A percentile compares a stretch with the other conserved stretches of the same genome.
phyloP scores from a whole-genome alignment of 352 stramenopile species.

The Pythium chondricola region DNA sequence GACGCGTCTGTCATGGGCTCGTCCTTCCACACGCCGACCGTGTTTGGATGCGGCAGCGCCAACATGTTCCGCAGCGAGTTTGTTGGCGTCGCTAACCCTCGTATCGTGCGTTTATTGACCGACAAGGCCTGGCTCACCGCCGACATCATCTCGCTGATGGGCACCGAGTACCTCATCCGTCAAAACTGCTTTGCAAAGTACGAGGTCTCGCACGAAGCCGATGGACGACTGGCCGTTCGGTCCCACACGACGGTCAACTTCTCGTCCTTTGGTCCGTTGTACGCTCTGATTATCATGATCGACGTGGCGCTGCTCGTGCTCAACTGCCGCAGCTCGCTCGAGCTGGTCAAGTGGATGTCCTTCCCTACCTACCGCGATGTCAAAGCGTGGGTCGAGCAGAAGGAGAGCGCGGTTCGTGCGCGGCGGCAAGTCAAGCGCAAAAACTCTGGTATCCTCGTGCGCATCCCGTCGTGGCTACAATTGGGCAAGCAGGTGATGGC shows the following conservation, averaged over 20 bases:
- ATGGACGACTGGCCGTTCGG: background rate
- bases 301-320: constrained; percentile 14
- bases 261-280: constrained; percentile 14
- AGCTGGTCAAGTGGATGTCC: constrained; percentile 13
- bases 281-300: constrained; percentile 16
- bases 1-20: background rate
- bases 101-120: background rate
- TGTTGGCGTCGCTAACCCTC: constrained; percentile 4
- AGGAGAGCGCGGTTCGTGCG: background rate
- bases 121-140: constrained; percentile 16
- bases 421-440: background rate
- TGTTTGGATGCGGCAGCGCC: constrained; percentile 16
- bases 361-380: constrained; percentile 17
- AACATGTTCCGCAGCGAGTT: constrained; percentile 15
- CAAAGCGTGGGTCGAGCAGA: constrained; percentile 10
- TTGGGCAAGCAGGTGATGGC: background rate
- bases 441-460: background rate
- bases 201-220: background rate
- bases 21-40: background rate
- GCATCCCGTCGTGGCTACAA: background rate
- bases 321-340: constrained; percentile 15
- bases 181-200: constrained; percentile 14
- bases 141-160: constrained; percentile 9
- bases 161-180: constrained; percentile 11
- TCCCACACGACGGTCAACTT: constrained; percentile 14